Evolutionary conservation across 1,284 basidiomycete genomes (phyloP).

Genomic region (Irpex sp.): DNA sequence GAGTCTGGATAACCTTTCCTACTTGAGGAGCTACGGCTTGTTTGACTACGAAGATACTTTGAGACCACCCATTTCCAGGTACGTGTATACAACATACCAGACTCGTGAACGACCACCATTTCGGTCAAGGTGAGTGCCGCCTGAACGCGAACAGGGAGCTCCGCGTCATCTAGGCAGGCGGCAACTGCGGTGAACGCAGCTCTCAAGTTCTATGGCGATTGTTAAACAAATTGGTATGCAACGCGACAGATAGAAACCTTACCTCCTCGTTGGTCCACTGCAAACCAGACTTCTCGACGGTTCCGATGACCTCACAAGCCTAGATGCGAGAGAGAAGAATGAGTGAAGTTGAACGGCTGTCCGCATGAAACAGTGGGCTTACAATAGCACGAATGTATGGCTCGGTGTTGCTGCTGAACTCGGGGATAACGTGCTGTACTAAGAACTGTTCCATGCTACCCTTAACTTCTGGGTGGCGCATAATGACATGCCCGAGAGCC

Average conservation of each 20-base stretch:
- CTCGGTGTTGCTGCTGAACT: slow-evolving; percentile 53
- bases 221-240: slow-evolving; percentile 1
- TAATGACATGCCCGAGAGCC: slow-evolving; percentile 71
- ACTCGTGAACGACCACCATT: slow-evolving; percentile 65
- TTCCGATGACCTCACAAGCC: slow-evolving; percentile 79
- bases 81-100: slow-evolving; percentile 38
- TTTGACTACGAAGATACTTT: slow-evolving; percentile 45
- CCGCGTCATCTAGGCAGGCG: slow-evolving; percentile 64
- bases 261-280: slow-evolving; percentile 68
- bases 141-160: slow-evolving; percentile 83
- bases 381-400: slow-evolving; percentile 77
- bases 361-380: background rate
- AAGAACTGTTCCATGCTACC: slow-evolving; percentile 76
- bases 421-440: slow-evolving; percentile 67
- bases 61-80: background rate
- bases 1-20: slow-evolving; percentile 84
- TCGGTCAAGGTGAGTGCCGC: slow-evolving; percentile 81
- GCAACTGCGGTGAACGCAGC: slow-evolving; percentile 62
- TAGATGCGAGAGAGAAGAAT: slow-evolving; percentile 26
- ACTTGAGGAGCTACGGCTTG: slow-evolving; percentile 75
- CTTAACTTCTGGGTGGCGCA: slow-evolving; percentile 77
- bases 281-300: slow-evolving; percentile 64
- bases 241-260: slow-evolving; percentile 12
- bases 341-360: background rate
- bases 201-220: slow-evolving; percentile 48